Percentiles rank a stretch among this genome's conserved stretches.
Conservation (phyloP, 345 rosid species). For the Kandelia obovata region DNA sequence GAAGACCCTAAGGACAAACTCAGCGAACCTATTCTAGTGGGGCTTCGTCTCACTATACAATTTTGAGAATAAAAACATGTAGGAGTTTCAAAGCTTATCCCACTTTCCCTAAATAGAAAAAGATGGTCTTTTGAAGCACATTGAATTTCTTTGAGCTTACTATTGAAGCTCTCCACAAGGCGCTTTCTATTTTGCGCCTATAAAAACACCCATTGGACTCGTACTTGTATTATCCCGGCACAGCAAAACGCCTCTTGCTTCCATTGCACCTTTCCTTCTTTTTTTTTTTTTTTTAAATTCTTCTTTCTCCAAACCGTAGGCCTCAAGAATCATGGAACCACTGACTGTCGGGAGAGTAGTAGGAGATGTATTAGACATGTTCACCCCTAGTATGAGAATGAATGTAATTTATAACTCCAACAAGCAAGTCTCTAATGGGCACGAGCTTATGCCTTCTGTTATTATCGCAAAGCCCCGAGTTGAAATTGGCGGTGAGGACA, state of each 20-base stretch:
- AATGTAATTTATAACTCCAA: conserved; percentile 53
- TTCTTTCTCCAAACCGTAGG: conserved; percentile 16
- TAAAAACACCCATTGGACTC: conserved; percentile 1
- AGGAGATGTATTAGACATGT: conserved; percentile 75
- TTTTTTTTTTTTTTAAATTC: neutral
- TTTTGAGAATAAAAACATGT: neutral
- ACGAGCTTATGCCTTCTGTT: conserved; percentile 60
- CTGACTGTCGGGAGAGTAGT: conserved; percentile 58
- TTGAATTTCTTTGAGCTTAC: conserved; percentile 29
- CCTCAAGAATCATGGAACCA: conserved; percentile 50
- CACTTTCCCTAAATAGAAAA: conserved; percentile 18
- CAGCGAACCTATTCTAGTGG: conserved; percentile 9
- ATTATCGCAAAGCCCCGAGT: conserved; percentile 55
- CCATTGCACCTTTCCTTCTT: too few species aligned
- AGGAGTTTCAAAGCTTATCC: conserved; percentile 7
- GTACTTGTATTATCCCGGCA: neutral
- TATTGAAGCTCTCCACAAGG: conserved; percentile 6
- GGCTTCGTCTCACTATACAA: neutral
- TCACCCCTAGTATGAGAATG: conserved; percentile 60
- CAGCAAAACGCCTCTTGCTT: neutral
- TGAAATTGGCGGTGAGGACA: conserved; percentile 70
- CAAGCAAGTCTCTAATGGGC: conserved; percentile 68
- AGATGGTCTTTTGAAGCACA: conserved; percentile 8
- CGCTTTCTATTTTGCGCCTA: conserved; percentile 8
- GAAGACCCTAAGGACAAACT: neutral